Evolutionary conservation across 2,329 filamentous ascomycete species (phyloP), one percentile per base, ranked within the genome.

Genomic region (Talaromyces verruculosus): DNA sequence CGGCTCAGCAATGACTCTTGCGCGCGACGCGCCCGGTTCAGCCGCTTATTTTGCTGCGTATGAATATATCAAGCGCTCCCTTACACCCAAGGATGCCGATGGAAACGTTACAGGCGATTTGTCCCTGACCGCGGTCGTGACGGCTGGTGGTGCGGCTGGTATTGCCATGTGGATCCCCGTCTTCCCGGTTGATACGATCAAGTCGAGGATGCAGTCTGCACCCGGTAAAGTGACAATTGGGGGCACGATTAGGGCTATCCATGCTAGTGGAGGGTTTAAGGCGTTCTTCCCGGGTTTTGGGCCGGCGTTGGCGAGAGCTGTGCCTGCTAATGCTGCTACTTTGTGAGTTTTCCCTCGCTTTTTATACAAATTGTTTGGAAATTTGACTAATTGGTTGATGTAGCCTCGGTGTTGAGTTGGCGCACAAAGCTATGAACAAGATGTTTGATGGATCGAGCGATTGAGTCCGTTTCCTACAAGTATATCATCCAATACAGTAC

Each of bases 111-210:
- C 84, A 4, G 93, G 93, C 49, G 84, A 95, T 72, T 81, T 98
- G 66, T 94, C 90, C 73, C 83, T 99, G 69, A 82, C 87, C 1
- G 95, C 95, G 11, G 86, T 99, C 65, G 92, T 93, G 72, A 86
- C 88, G 33, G 95, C 95, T 1, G 95, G 95, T 72, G 95, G 91
- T 69, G 91, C 89, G 3, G 95, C 95, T 0, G 95, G 95, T 75
- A 87, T 99, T 30, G 95, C 95, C 69, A 99, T 99, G 95, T 99
- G 95, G 95, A 95, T 97, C 71, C 93, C 95, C 63, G 93, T 99
- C 49, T 99, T 99, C 86, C 95, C 95, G 25, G 86, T 99, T 69
- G 95, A 99, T 76, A 99, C 95, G 0, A 89, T 99, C 81, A 99
- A 99, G 87, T 93, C 90, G 69, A 85, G 93, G 43, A 82, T 99